Evolutionary conservation across 75 land plant genomes (phyloP), one percentile per base, ranked within the genome.

Genomic region (Pinus tabuliformis): DNA sequence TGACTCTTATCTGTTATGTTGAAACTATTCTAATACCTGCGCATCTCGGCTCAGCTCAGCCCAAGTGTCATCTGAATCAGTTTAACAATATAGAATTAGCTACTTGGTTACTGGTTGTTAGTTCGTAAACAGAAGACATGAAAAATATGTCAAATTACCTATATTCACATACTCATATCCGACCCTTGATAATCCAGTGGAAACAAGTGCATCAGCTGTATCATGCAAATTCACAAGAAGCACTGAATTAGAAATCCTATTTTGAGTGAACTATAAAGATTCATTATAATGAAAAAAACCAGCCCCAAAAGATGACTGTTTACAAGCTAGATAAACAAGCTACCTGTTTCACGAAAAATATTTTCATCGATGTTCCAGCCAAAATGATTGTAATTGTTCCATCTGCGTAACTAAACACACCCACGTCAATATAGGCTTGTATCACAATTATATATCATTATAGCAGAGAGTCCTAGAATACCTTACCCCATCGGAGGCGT

Each of bases 361-460:
- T 79, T 84, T 78, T 93, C 98, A 76, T 89, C 79, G 33, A 95
- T 81, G 12, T 72, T 65, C 59, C 98, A 95, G 16, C 73, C 76
- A 73, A 93, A 95, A 62, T 84, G 89, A 82, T 95, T 95, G 96
- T 96, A 95, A 76, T 96, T 95, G 62, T 91, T 95, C 98, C 98
- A 95, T 39, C 96, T 94, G 83, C n/a, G 6, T 2, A 0, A 30
- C 1, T 11, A 62, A 62, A 26, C 24, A 22, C 11, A 24, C 13
- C 14, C 14, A 62, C n/a, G 22, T n/a, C 12, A 22, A 22, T n/a
- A n/a, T 45, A 42, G n/a, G 2, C 42, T 3, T 68, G 3, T 37
- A 11, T 2, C 71, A 37, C n/a, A 42, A 66, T 7, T 36, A 17
- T 37, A 18, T 33, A 66, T 68, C 16, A 68, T 16, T 18, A 37